A percentile compares a stretch with the other conserved stretches of the same genome.
These are phyloP conservation scores for Pichia inconspicua DNA, from an alignment of 1,139 yeast species.

Conservation along the genomic window DNA sequence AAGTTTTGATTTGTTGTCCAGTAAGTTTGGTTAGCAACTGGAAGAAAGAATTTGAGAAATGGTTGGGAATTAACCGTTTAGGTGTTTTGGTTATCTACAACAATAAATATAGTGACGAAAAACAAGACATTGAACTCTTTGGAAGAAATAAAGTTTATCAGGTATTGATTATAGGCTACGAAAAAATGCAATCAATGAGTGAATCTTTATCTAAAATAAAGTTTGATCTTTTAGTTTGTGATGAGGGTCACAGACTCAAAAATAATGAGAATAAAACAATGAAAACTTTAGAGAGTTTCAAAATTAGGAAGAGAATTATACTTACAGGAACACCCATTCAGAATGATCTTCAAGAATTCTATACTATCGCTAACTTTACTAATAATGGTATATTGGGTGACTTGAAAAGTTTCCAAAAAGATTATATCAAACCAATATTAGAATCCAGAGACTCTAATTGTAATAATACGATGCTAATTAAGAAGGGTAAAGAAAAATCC, in stretches of 20 bases:
- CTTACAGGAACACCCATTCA: conserved; percentile 94
- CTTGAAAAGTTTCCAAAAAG: conserved; percentile 54
- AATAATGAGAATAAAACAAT: conserved; percentile 62
- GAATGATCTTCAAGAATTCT: conserved; percentile 81
- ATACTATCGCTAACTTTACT: conserved; percentile 69
- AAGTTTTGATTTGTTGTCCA: conserved; percentile 81
- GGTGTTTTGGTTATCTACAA: conserved; percentile 44
- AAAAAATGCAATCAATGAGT: conserved; percentile 56
- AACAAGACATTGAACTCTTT: conserved; percentile 52
- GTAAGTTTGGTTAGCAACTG: conserved; percentile 85
- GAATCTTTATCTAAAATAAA: conserved; percentile 40
- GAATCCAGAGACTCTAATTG: conserved; percentile 71
- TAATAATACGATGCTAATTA: conserved; percentile 39
- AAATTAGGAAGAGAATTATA: conserved; percentile 51
- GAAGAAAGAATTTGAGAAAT: conserved; percentile 80
- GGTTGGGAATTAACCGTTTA: conserved; percentile 68
- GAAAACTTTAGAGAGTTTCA: conserved; percentile 49
- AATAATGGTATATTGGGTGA: conserved; percentile 76
- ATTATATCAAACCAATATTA: conserved; percentile 63
- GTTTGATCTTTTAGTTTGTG: conserved; percentile 79
- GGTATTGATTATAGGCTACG: conserved; percentile 82
- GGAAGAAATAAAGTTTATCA: conserved; percentile 68
- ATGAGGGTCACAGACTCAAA: conserved; percentile 89
- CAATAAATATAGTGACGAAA: conserved; percentile 45
- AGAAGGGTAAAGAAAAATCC: conserved; percentile 55